Base-by-base conservation (phyloP, 179 eudicot genomes). In the Silene noctiflora region DNA sequence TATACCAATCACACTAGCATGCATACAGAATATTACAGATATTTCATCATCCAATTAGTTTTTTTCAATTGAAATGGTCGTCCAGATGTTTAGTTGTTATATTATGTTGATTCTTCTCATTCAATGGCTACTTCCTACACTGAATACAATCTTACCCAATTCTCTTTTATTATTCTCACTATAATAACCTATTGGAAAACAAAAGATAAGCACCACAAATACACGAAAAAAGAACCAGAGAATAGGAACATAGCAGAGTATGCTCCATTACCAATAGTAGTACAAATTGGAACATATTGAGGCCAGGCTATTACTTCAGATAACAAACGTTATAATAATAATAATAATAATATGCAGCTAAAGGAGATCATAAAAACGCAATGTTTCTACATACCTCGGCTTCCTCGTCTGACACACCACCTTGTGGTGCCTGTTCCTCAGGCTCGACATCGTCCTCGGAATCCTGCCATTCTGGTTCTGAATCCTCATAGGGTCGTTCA, bases 371-470 rank as follows among this genome's bases (percentile, higher is more conserved):
- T 62, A 3, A 21, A 11, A 63, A 24, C 35, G 0, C 48, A 42
- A 42, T 42, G 13, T 29, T 68, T 22, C 46, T 46, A 74, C 83
- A 64, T 85, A 91, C 94, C 94, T 88, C 92, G n/a, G 85, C 82
- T 79, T 95, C 99, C 78, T 91, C 95, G 63, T 93, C 96, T 20
- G 98, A 90, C 78, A 82, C 89, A 74, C 83, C 97, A 80, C 86
- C 88, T 19, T 80, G 88, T 76, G 78, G 83, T 66, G 82, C 86
- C 76, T 81, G 91, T 75, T 79, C 89, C 64, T 85, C 86, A 48
- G 76, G 78, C 62, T 88, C 94, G 20, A 83, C 90, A 35, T 89
- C 94, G 67, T 89, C 88, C 60, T 84, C 87, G 7, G 87, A 82
- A 71, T 87, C 88, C 72, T 87, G 89, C 84, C 88, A 87, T 74